phyloP scores from a whole-genome alignment of 1,139 yeast genomes.

The Diutina mesorugosa region DNA sequence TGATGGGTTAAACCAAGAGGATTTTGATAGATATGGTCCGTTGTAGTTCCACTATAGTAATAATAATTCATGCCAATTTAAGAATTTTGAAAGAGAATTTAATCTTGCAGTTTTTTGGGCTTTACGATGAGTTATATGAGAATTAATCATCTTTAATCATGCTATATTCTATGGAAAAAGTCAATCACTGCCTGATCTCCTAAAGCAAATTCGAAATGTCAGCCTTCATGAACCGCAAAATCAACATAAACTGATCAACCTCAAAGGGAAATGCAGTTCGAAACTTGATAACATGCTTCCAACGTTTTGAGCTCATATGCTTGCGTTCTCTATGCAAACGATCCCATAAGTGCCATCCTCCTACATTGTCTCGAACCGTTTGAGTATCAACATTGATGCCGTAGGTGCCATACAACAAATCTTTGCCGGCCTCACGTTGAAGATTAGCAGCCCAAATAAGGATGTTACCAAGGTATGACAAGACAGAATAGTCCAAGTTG shows the following conservation, averaged over 20 bases:
- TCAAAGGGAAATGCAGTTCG: conserved; percentile 27
- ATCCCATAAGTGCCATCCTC: conserved; percentile 36
- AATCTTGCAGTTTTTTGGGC: no score
- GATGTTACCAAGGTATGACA: conserved; percentile 28
- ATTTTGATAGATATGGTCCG: background rate
- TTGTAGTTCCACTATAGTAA: background rate
- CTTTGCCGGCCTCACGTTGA: conserved; percentile 10
- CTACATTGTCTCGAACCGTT: conserved; percentile 16
- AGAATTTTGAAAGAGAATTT: no score
- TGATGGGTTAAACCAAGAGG: conserved; percentile 14
- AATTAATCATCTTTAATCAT: no score
- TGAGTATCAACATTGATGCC: conserved; percentile 11
- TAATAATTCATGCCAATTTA: no score
- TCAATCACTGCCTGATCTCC: no score
- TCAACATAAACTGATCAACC: conserved; percentile 30
- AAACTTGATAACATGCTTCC: conserved; percentile 32
- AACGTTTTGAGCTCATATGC: conserved; percentile 28
- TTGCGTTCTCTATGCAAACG: conserved; percentile 21
- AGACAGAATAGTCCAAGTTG: conserved; percentile 26
- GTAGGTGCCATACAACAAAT: conserved; percentile 8
- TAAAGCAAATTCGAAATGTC: background rate
- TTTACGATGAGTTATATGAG: no score
- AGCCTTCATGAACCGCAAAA: conserved; percentile 22
- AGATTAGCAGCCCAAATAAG: conserved; percentile 26
- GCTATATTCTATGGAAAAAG: no score